phyloP scores from a whole-genome alignment of 2,329 filamentous ascomycete species.

The Aciculosporium take region DNA sequence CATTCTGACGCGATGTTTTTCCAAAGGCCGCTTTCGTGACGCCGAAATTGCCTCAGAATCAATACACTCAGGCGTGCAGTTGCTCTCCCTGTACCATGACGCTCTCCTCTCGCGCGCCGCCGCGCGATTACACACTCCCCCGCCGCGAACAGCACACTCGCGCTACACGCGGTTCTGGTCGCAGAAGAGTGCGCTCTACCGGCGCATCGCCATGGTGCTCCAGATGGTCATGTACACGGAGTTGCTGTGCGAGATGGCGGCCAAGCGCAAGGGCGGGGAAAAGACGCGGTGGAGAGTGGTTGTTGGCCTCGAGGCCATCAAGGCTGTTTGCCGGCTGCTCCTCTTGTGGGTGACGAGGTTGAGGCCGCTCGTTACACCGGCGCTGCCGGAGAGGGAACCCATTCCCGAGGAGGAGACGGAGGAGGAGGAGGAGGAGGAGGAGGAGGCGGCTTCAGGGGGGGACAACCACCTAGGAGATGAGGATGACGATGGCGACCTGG shows the following conservation, averaged over 20 bases:
- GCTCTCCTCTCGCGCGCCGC: conserved; percentile 57
- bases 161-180: conserved; percentile 57
- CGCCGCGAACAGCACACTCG: conserved; percentile 41
- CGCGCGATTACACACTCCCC: conserved; percentile 41
- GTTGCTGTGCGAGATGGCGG: conserved; percentile 93
- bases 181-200: conserved; percentile 53
- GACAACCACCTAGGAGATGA: not conserved
- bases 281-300: conserved; percentile 74
- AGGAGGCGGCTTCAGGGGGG: no score
- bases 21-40: conserved; percentile 64
- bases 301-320: conserved; percentile 70
- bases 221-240: conserved; percentile 93
- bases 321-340: conserved; percentile 70
- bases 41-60: conserved; percentile 92
- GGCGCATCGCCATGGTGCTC: conserved; percentile 64
- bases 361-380: conserved; percentile 67
- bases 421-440: conserved; percentile 28
- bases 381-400: conserved; percentile 72
- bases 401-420: conserved; percentile 45
- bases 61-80: conserved; percentile 73
- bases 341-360: conserved; percentile 72
- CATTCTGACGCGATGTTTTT: not conserved
- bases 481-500: conserved; percentile 29
- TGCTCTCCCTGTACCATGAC: conserved; percentile 89
- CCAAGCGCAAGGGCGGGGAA: conserved; percentile 70